Evolutionary conservation across 148 eudicot genomes (phyloP), one percentile per base, ranked within the genome.

Genomic region (Amaranthus palmeri): DNA sequence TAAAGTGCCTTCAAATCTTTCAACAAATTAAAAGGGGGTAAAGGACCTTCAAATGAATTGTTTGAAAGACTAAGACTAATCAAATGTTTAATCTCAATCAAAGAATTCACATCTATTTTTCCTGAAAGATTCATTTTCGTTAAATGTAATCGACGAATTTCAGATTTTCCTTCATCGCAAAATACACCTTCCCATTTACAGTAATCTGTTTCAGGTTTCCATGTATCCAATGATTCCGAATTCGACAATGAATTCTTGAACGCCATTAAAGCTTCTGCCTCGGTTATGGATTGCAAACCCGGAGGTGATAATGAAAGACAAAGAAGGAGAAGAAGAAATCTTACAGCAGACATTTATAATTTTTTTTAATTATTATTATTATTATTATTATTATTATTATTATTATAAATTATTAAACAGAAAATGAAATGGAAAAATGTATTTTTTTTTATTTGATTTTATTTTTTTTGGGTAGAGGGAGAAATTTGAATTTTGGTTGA

Each of bases 331-430:
- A 77, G 48, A 36, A 80, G 84, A 18, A 73, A 72, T 56, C 80
- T 66, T 70, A 81, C 88, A 78, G 85, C 81, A 71, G 83, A 84
- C 88, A 85, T 85, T 60, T 74, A 74, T 41, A 41, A 17, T 7
- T 12, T 18, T 52, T n/a, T 18, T 42, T 14, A 18, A 1, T 2
- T 8, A 2, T 17, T 61, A 50, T 40, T 61, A 51, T 63, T 42
- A 1, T 4, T 43, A 49, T 14, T 61, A 17, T 46, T 36, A 4
- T 51, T 14, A 50, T n/a, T 9, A 55, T n/a, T n/a, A n/a, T n/a
- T n/a, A n/a, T n/a, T n/a, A n/a, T n/a, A n/a, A n/a, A n/a, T n/a
- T n/a, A n/a, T n/a, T n/a, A n/a, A 25, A 25, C 36, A 25, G 36
- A 25, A 25, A 25, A 25, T 54, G 59, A 77, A 8, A 60, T 41